These are phyloP conservation scores for Diaporthe vaccinii DNA, from an alignment of 2,329 filamentous ascomycete species.

Conservation along the genomic window DNA sequence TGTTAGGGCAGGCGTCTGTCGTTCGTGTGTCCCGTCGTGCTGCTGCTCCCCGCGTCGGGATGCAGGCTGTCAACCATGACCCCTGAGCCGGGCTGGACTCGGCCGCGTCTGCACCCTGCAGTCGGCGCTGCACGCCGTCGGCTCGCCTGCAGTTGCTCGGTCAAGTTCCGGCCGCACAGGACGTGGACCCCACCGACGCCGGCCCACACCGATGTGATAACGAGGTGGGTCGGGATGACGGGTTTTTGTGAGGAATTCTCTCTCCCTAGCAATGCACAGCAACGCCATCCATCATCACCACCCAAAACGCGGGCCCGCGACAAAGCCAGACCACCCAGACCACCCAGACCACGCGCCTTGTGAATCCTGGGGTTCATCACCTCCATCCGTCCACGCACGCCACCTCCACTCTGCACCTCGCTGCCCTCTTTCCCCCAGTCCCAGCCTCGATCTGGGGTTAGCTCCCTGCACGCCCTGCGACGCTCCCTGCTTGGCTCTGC, in stretches of 20 bases:
- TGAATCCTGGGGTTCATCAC: slow-evolving; percentile 33
- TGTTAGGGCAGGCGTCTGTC: background rate
- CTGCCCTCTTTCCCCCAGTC: slow-evolving; percentile 30
- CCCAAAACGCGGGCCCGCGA: slow-evolving; percentile 27
- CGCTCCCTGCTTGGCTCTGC: background rate
- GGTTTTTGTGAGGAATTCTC: slow-evolving; percentile 28
- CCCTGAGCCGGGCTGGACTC: slow-evolving; percentile 15
- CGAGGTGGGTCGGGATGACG: slow-evolving; percentile 34
- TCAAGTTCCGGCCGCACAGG: slow-evolving; percentile 31
- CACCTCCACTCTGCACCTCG: slow-evolving; percentile 2
- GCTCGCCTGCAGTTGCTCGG: slow-evolving; percentile 19
- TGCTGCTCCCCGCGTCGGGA: slow-evolving; percentile 19
- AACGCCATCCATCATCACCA: background rate
- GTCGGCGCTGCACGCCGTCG: background rate
- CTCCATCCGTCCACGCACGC: slow-evolving; percentile 8
- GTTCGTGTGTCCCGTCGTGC: background rate
- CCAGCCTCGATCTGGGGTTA: slow-evolving; percentile 36
- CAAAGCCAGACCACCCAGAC: slow-evolving; percentile 26
- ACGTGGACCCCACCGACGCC: slow-evolving; percentile 5
- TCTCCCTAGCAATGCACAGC: slow-evolving; percentile 25
- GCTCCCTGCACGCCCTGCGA: slow-evolving; percentile 27
- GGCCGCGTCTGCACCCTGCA: background rate
- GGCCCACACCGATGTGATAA: slow-evolving; percentile 38
- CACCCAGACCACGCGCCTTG: slow-evolving; percentile 34
- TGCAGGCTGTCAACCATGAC: slow-evolving; percentile 1